Evolutionary conservation across 169 alveolate genomes (phyloP), one percentile per base, ranked within the genome.

Genomic region (Plasmodium relictum): DNA sequence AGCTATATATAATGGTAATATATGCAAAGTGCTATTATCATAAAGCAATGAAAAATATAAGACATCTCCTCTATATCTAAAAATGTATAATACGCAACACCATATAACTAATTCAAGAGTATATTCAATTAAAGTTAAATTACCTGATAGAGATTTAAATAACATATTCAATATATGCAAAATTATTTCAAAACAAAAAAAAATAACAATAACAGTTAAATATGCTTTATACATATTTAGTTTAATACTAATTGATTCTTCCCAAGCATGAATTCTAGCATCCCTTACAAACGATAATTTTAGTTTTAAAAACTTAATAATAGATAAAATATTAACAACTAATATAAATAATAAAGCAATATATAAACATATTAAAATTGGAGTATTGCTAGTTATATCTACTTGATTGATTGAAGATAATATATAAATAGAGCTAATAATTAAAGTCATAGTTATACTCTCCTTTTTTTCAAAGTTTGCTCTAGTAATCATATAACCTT

Each of bases 401-500:
- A 86, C 4, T 39, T 86, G 87, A 56, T 71, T 86, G 24, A 70
- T 52, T 9, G 92, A 86, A 3, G 69, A 70, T 37, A 71, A 45
- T 6, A 86, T 70, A 66, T 86, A 86, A 24, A 86, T 71, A 50
- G 24, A 58, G 24, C 88, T 70, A 20, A 86, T 86, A 10, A 71
- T 44, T 71, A 86, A 31, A 10, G 92, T 86, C 24, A 86, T 14
- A 39, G 18, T 22, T 70, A 86, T 24, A n/a, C 66, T 45, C 26
- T 86, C 92, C 39, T 54, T 70, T 86, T 71, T 86, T 8, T 61
- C 44, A 62, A 86, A 86, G 41, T 86, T 22, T 20, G 62, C 70
- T 61, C 92, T 70, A 70, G 92, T 86, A 10, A 86, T 71, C 92
- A 86, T 86, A 73, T 65, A 86, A 37, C 92, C 92, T 12, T 86